phyloP scores from a whole-genome alignment of 768 basidiomycete species.

The Rhizopogon vesiculosus region DNA sequence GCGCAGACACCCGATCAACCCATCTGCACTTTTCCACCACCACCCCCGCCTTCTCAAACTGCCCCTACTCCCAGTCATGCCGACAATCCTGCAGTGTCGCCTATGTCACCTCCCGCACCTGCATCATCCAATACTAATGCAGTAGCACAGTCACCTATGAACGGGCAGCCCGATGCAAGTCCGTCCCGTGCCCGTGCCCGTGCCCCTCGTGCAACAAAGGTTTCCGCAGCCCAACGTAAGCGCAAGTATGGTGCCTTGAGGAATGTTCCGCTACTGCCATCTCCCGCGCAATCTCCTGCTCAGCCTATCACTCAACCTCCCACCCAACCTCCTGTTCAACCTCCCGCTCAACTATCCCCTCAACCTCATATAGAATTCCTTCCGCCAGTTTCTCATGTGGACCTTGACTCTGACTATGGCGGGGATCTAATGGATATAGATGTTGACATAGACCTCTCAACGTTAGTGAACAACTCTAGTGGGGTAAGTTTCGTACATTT shows the following conservation, averaged over 20 bases:
- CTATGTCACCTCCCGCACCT: neutral
- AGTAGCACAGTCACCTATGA: neutral
- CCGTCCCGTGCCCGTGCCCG: neutral
- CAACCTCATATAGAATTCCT: neutral
- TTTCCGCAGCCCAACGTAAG: too few species aligned
- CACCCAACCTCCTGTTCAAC: neutral
- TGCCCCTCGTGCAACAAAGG: too few species aligned
- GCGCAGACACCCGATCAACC: neutral
- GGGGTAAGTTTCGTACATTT: neutral
- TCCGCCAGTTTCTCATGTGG: neutral
- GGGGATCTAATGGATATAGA: neutral
- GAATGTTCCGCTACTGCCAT: too few species aligned
- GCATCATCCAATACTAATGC: neutral
- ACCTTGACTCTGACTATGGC: neutral
- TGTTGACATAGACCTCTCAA: neutral
- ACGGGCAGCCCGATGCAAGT: neutral
- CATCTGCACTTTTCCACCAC: neutral
- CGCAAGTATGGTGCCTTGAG: too few species aligned
- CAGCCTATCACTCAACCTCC: neutral
- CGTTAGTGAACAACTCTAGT: neutral
- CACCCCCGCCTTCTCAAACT: too few species aligned
- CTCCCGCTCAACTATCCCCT: neutral
- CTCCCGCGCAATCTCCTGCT: neutral
- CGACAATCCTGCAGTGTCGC: neutral
- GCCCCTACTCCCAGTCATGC: neutral